A percentile compares a stretch with the other conserved stretches of the same genome.
phyloP scores from a whole-genome alignment of 768 basidiomycete genomes.

The Leucocoprinus sp. region DNA sequence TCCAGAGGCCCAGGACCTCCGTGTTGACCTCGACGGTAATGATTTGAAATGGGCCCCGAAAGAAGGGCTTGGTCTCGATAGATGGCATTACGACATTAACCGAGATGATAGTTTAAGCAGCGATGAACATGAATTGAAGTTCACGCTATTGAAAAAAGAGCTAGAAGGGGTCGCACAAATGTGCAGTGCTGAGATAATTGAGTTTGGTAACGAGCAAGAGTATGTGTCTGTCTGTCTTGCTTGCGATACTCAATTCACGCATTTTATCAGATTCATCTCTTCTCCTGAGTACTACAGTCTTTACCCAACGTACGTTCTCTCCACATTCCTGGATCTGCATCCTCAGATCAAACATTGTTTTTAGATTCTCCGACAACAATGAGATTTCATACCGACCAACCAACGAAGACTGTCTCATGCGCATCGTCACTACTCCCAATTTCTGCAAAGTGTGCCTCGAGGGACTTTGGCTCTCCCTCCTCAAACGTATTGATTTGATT shows the following conservation, averaged over 20 bases:
- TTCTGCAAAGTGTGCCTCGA: slow-evolving; percentile 73
- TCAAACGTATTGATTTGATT: slow-evolving; percentile 52
- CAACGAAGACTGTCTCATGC: slow-evolving; percentile 80
- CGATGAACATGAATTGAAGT: slow-evolving; percentile 54
- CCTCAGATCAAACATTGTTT: not conserved
- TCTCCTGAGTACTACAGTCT: slow-evolving; percentile 52
- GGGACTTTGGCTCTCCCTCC: slow-evolving; percentile 63
- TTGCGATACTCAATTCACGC: not conserved
- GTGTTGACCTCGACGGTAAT: slow-evolving; percentile 50
- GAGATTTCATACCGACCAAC: slow-evolving; percentile 71
- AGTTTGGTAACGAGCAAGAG: slow-evolving; percentile 61
- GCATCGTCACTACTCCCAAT: slow-evolving; percentile 55
- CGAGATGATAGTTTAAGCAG: slow-evolving; percentile 28
- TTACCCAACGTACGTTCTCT: slow-evolving; percentile 59
- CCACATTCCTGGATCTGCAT: not conserved
- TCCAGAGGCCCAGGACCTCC: slow-evolving; percentile 43
- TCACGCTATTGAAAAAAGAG: slow-evolving; percentile 40
- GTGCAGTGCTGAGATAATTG: slow-evolving; percentile 69
- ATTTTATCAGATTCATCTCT: slow-evolving; percentile 44
- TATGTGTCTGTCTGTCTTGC: slow-evolving; percentile 22
- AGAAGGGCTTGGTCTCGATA: slow-evolving; percentile 50
- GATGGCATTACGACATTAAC: slow-evolving; percentile 69
- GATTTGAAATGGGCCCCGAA: slow-evolving; percentile 54
- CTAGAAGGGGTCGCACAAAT: slow-evolving; percentile 55
- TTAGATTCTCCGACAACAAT: slow-evolving; percentile 57